phyloP scores from a whole-genome alignment of 164 flowering plant genomes.

The Tinospora cordifolia region DNA sequence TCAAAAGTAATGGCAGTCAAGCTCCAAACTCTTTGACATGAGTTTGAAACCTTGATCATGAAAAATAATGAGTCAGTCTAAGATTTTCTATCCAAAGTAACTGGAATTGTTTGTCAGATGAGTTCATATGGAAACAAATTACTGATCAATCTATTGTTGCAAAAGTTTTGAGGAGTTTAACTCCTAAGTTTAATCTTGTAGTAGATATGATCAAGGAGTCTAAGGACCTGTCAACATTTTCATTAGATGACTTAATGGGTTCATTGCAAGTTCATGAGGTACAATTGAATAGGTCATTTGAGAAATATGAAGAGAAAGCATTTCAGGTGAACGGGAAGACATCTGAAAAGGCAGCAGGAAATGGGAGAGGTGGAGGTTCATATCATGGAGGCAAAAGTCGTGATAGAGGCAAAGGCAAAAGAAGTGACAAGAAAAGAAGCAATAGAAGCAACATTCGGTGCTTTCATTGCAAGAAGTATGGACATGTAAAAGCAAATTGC shows the following conservation, averaged over 20 bases:
- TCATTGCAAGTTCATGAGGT: background rate
- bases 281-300: background rate
- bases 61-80: too few relatives aligned
- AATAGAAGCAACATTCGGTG: background rate
- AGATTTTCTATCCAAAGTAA: background rate
- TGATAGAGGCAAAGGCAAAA: background rate
- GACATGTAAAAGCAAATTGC: background rate
- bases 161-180: slow-evolving; percentile 1
- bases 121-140: too few relatives aligned
- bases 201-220: slow-evolving; percentile 8
- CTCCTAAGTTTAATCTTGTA: slow-evolving; percentile 9
- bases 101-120: background rate
- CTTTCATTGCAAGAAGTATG: background rate
- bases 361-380: background rate
- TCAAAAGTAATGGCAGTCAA: background rate
- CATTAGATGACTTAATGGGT: slow-evolving; percentile 3
- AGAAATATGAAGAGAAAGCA: background rate
- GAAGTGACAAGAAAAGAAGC: background rate
- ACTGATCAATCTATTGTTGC: too few relatives aligned
- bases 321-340: background rate
- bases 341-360: background rate
- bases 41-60: too few relatives aligned
- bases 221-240: slow-evolving; percentile 4
- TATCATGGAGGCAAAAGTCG: too few relatives aligned
- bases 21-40: too few relatives aligned